Percentiles rank a stretch among this genome's conserved stretches.
Evolutionary conservation across 2,329 filamentous ascomycete genomes (phyloP).

Genomic region (Pseudogymnoascus sp.): DNA sequence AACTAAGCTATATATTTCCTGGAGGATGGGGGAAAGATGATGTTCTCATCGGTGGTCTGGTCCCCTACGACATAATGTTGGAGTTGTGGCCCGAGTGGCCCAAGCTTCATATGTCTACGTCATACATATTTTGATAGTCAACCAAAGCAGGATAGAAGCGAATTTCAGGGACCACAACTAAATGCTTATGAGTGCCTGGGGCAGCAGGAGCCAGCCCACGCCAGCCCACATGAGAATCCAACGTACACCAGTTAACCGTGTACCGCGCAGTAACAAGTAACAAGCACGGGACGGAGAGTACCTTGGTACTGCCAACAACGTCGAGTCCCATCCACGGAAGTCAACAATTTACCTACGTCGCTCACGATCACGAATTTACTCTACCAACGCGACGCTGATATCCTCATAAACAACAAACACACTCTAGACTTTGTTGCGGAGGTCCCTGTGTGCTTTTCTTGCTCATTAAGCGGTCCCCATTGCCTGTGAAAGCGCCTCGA

Average conservation of each 20-base stretch:
- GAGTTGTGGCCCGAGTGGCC: neutral
- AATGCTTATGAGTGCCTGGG: conserved; percentile 1
- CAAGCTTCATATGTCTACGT: conserved; percentile 3
- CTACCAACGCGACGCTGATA: neutral
- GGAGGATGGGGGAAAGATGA: neutral
- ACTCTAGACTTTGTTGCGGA: neutral
- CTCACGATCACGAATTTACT: conserved; percentile 5
- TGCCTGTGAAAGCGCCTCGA: neutral
- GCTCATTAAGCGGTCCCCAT: neutral
- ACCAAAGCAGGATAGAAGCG: conserved; percentile 1
- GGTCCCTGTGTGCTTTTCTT: neutral
- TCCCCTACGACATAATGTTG: neutral
- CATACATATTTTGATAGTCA: neutral
- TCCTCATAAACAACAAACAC: neutral
- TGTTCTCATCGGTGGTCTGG: neutral
- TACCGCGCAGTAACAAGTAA: neutral
- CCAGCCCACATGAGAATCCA: conserved; percentile 1
- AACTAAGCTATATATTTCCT: conserved; percentile 1
- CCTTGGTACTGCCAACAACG: conserved; percentile 6
- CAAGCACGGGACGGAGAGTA: neutral
- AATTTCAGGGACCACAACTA: conserved; percentile 5
- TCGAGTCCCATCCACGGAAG: neutral
- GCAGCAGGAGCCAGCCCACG: neutral
- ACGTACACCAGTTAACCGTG: neutral
- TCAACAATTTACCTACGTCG: neutral